Conservation (phyloP, 345 rosid species). For the Populus ilicifolia region DNA sequence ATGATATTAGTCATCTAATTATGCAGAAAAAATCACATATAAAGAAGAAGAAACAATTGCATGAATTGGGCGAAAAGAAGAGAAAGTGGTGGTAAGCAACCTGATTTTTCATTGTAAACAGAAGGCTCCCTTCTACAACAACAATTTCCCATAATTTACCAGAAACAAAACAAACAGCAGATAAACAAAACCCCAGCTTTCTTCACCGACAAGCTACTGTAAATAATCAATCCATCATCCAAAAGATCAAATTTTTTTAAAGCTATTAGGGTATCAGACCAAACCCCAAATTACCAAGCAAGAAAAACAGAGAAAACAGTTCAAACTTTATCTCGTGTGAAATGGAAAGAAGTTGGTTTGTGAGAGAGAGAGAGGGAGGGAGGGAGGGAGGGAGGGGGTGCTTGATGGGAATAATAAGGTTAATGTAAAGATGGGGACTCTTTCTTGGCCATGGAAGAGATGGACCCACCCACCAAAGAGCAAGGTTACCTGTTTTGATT, state of each 20-base stretch:
- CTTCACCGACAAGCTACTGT: slow-evolving; percentile 12
- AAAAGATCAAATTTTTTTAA: slow-evolving; percentile 13
- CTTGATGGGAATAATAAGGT: slow-evolving; percentile 40
- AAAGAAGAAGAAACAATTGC: not conserved
- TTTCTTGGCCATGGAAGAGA: slow-evolving; percentile 58
- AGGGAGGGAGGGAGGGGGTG: slow-evolving; percentile 20
- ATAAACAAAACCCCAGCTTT: not conserved
- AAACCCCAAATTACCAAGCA: slow-evolving; percentile 13
- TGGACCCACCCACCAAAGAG: slow-evolving; percentile 36
- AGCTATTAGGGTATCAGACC: slow-evolving; percentile 8
- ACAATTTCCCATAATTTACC: slow-evolving; percentile 74
- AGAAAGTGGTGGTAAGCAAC: slow-evolving; percentile 31
- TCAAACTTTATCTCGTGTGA: slow-evolving; percentile 1
- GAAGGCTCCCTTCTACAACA: slow-evolving; percentile 68
- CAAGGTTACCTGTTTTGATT: not conserved
- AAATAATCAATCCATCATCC: slow-evolving; percentile 10
- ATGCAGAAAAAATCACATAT: not conserved
- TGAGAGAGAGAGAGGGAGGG: slow-evolving; percentile 14
- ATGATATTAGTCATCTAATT: too few species aligned
- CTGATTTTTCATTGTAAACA: slow-evolving; percentile 80
- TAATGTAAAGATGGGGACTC: slow-evolving; percentile 40
- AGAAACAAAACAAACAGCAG: slow-evolving; percentile 3
- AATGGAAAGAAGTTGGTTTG: slow-evolving; percentile 17
- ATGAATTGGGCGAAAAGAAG: not conserved
- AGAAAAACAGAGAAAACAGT: slow-evolving; percentile 15